Evolutionary conservation across 768 basidiomycete species (phyloP).

Genomic region (Steccherinum ochraceum): DNA sequence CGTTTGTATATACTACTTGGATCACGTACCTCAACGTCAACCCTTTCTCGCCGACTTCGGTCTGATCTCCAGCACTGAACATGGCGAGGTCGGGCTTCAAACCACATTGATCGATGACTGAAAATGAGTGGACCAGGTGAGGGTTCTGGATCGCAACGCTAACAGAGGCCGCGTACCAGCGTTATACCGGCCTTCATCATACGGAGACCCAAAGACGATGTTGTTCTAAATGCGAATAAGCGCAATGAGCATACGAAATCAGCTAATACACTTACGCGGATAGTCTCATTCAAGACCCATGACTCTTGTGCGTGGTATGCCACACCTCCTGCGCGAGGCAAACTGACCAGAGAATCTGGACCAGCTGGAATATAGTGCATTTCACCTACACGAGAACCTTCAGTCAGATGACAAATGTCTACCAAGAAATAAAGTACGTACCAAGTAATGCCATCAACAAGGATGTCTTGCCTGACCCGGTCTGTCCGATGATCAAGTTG

Average conservation of each 20-base stretch:
- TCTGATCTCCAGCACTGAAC: conserved; percentile 42
- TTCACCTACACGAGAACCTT: conserved; percentile 20
- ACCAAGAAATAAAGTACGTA: conserved; percentile 6
- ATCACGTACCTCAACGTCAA: conserved; percentile 33
- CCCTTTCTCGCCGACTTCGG: conserved; percentile 58
- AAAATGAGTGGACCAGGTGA: neutral
- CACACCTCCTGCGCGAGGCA: conserved; percentile 35
- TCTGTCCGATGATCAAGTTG: conserved; percentile 21
- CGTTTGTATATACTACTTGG: conserved; percentile 2
- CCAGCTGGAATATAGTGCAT: conserved; percentile 16
- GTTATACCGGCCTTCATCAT: conserved; percentile 22
- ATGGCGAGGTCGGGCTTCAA: conserved; percentile 41
- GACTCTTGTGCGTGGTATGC: conserved; percentile 37
- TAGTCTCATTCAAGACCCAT: conserved; percentile 37
- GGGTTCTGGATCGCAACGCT: conserved; percentile 5
- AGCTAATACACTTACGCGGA: conserved; percentile 17
- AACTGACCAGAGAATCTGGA: conserved; percentile 29
- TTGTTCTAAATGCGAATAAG: conserved; percentile 27
- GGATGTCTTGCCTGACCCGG: conserved; percentile 21
- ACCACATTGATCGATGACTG: conserved; percentile 30
- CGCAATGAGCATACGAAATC: neutral
- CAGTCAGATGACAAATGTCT: neutral
- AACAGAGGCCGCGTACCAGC: conserved; percentile 15
- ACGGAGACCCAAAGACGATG: conserved; percentile 23
- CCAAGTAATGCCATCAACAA: conserved; percentile 20